Evolutionary conservation across 2,329 filamentous ascomycete species (phyloP), one percentile per base, ranked within the genome.

Genomic region (Trichophyton rubrum): DNA sequence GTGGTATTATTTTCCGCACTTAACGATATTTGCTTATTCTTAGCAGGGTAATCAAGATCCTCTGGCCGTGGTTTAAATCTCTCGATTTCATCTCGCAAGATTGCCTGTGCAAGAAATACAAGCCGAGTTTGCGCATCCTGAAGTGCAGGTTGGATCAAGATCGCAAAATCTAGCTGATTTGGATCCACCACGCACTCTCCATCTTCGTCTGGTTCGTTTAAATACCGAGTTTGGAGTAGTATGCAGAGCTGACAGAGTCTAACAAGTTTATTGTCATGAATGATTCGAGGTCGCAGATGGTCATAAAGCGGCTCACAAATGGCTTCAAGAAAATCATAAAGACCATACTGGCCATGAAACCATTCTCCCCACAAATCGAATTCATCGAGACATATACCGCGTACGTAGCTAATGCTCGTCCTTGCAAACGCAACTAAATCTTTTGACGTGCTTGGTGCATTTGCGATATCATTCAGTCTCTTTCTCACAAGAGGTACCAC

Each of bases 291-390:
- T 58, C 83, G 78, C 27, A 87, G 73, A 66, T 86, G 78, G 66
- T 87, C 85, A 66, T 86, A 86, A 30, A 87, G 74, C 2, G 85
- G 84, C 68, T 87, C 85, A 68, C 84, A 85, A 55, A 87, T 76
- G 17, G 82, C 80, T 68, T 87, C 85, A 1, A 87, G 74, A 64
- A 85, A 87, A 62, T 86, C 82, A 66, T 87, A 85, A 5, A 86
- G 69, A 1, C 80, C 82, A 27, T 78, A 80, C 62, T 85, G 81
- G 2, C 80, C 82, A 62, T 84, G 80, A 63, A 86, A 85, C 83
- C 83, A 85, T 68, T 85, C 82, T 3, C 77, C 77, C 83, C 84
- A 87, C 6, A 87, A 72, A 59, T 85, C 83, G 68, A 84, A 85
- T 68, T 87, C 85, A 64, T 87, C 85, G 59, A 85, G 73, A 64